Evolutionary conservation across 495 filamentous ascomycete genomes (phyloP), one percentile per base, ranked within the genome.

Genomic region (Parachaetomium inaequale): DNA sequence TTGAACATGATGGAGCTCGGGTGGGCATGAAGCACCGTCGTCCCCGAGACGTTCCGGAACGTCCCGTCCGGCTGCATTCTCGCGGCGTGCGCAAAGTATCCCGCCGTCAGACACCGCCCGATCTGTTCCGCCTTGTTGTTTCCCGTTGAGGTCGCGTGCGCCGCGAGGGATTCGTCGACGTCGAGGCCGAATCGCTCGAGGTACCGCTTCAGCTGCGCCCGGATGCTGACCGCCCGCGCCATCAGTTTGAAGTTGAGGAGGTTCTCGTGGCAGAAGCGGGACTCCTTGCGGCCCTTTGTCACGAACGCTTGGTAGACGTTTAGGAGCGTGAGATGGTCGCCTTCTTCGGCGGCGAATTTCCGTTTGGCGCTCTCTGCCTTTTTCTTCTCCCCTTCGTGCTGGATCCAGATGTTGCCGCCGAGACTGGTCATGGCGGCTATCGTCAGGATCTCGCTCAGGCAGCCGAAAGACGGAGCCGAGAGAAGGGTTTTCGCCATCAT

Each of bases 1-100:
- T 97, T 96, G 81, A 98, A 98, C 88, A 98, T 92, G 68, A 98
- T 74, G 19, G 90, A 94, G 68, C 85, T 95, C 4, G 94, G 95
- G 76, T 98, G 94, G 21, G 92, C 91, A 78, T 96, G 85, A 38
- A 98, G 77, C 46, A 84, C 83, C 43, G 77, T 81, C 7, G 84
- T 85, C 12, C 90, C 92, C 58, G 84, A 87, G 47, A 95, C 85
- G 28, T 89, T 92, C 66, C 83, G 85, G 68, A 97, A 98, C 15
- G 84, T 91, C 19, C 94, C 94, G 79, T 98, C 94, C 0, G 92
- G 83, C 73, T 96, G 90, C 93, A 98, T 97, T 73, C 88, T 85
- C 26, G 94, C 95, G 12, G 92, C 95, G 75, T 98, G 93, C 2
- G 94, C 89, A 76, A 98, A 98, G 73, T 90, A 98, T 1, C 95